Base-by-base conservation (phyloP, 352 stramenopile genomes). In the Phytophthora quininea region DNA sequence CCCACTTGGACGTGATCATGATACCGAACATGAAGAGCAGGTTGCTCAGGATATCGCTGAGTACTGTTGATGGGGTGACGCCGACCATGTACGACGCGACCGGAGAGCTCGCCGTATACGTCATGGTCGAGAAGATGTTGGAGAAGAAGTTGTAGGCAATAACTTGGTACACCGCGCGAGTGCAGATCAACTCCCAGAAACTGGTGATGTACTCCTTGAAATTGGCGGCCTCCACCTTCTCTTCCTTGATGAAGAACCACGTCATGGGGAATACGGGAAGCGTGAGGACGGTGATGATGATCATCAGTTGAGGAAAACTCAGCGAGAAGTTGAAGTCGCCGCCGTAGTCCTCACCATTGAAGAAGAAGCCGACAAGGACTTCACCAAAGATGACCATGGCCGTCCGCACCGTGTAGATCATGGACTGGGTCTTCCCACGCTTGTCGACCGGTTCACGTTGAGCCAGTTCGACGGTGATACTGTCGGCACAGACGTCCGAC, bases 341-440 rank as follows among this genome's bases (percentile, higher is more conserved):
- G 24, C 64, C 64, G 57, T 71, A 71, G 2, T 71, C 64, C 29
- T 71, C 58, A 19, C 64, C 64, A 54, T 90, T 92, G 58, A 92
- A 79, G 37, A 55, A 61, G 56, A 87, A 84, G n/a, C 65, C 78
- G 6, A 65, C 50, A 15, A 84, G 24, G 0, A 83, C 9, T 14
- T 79, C 61, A 14, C 69, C 69, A 12, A 89, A 67, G 35, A 81
- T 79, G 14, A 71, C 64, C 53, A 79, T 72, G 2, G 57, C 47
- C 1, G 67, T 77, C 70, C 76, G 77, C 3, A 80, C 65, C 15
- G 52, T 59, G 71, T 85, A 86, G 50, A 80, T 76, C 29, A 42
- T 53, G 15, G 77, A 83, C 53, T 88, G 79, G 0, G 77, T 86
- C 53, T 76, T 77, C 29, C 79, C 79, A 47, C 79, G 79, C 24